Evolutionary conservation across 192 early-diverging fungal species (phyloP).

Genomic region (Neocallimastix lanati): DNA sequence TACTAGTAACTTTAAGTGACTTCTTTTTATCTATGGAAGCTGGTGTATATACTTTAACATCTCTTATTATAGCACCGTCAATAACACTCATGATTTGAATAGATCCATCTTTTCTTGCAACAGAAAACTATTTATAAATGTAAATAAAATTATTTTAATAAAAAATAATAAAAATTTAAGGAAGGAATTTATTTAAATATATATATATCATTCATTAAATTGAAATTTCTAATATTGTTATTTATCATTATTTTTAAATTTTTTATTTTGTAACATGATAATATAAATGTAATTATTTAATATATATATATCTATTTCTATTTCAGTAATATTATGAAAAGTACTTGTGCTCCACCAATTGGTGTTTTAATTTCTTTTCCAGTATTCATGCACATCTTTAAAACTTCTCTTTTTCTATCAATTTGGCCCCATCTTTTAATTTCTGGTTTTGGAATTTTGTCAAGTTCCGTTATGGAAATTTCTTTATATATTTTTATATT

Average conservation of each 20-base stretch:
- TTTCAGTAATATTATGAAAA: neutral
- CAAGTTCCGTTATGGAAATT: neutral
- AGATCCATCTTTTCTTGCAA: constrained; percentile 9
- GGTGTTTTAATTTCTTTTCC: neutral
- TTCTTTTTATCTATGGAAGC: constrained; percentile 4
- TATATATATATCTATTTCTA: too few species aligned
- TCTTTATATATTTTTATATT: too few species aligned
- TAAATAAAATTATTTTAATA: too few species aligned
- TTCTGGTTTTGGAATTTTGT: neutral
- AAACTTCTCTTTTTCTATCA: neutral
- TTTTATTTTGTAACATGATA: too few species aligned
- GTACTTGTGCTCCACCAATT: neutral
- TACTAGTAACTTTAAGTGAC: constrained; percentile 11
- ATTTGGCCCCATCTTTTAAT: neutral
- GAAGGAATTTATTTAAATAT: too few species aligned
- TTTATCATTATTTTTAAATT: too few species aligned
- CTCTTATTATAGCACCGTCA: constrained; percentile 5
- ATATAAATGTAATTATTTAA: too few species aligned
- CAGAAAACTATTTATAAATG: neutral
- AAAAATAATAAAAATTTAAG: too few species aligned
- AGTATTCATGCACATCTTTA: neutral
- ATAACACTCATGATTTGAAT: constrained; percentile 11
- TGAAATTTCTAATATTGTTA: too few species aligned
- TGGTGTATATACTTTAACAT: constrained; percentile 8
- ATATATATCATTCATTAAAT: too few species aligned